Percentiles rank a stretch among this genome's conserved stretches.
These are phyloP conservation scores for Medakamo hakoo DNA, from an alignment of 139 green algal genomes.

Conservation along the genomic window DNA sequence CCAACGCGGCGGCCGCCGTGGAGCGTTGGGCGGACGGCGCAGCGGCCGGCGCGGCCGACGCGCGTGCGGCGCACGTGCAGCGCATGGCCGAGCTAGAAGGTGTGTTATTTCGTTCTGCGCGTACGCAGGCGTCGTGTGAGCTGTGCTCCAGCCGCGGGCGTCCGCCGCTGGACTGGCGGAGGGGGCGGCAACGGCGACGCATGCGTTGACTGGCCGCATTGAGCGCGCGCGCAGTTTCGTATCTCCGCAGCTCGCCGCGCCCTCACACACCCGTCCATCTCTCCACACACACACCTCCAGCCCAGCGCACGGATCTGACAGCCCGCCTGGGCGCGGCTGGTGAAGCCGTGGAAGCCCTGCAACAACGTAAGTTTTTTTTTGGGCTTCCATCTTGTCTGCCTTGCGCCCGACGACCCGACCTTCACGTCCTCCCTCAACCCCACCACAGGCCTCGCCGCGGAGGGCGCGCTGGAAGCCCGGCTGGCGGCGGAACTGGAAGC, in stretches of 20 bases:
- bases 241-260: too few relatives aligned
- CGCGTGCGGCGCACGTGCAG: neutral
- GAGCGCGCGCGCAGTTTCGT: too few relatives aligned
- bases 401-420: neutral
- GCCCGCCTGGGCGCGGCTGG: too few relatives aligned
- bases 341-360: neutral
- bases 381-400: neutral
- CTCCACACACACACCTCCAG: neutral
- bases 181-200: too few relatives aligned
- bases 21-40: neutral
- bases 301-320: neutral
- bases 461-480: neutral
- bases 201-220: too few relatives aligned
- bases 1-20: neutral
- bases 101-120: too few relatives aligned
- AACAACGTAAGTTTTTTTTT: neutral
- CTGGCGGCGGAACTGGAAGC: neutral
- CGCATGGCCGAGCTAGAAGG: neutral
- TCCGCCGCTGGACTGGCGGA: too few relatives aligned
- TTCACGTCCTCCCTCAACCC: neutral
- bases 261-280: too few relatives aligned
- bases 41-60: too few relatives aligned
- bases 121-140: too few relatives aligned
- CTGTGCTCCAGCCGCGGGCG: too few relatives aligned
- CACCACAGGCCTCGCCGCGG: neutral